Evolutionary conservation across 768 basidiomycete genomes (phyloP), one percentile per base, ranked within the genome.

Genomic region (Lactarius deliciosus): DNA sequence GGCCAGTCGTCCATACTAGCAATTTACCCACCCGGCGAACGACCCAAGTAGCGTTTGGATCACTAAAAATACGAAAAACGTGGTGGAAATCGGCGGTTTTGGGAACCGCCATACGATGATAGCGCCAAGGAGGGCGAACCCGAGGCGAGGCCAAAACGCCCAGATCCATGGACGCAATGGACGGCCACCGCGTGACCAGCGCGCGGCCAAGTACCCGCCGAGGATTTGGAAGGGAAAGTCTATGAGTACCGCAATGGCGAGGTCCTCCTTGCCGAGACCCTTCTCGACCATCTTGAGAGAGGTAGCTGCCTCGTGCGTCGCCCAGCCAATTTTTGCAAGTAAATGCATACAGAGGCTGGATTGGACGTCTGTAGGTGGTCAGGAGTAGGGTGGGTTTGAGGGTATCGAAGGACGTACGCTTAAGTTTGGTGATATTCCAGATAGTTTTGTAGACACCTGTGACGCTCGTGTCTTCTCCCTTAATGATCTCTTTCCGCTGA

Each of bases 141-240:
- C 77, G 30, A 97, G 80, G 32, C 97, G 86, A 8, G 90, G 92
- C 90, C 92, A 92, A 78, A 96, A 97, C 4, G 95, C 94, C 72
- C 81, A 82, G 57, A 97, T 79, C 97, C 97, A 99, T 13, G 92
- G 91, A 22, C 88, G 85, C 45, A 95, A 80, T 43, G 92, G 89
- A 63, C 80, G 83, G 57, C 89, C 87, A 16, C 94, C 93, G 62
- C 84, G 81, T 6, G 93, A 90, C 94, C 94, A 98, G 71, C 87
- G 88, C 3, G 94, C 96, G 1, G 96, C 94, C 30, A 96, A 80
- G 90, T 92, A 98, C 7, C 96, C 96, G 25, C 93, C 95, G 64
- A 91, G 74, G 60, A 99, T 94, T 80, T 98, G 96, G 79, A 97
- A 96, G 2, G 97, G 97, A 72, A 98, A 98, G 77, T 99, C 97